Evolutionary conservation across 2,329 filamentous ascomycete genomes (phyloP), one percentile per base, ranked within the genome.

Genomic region (Arachnomyces sp.): DNA sequence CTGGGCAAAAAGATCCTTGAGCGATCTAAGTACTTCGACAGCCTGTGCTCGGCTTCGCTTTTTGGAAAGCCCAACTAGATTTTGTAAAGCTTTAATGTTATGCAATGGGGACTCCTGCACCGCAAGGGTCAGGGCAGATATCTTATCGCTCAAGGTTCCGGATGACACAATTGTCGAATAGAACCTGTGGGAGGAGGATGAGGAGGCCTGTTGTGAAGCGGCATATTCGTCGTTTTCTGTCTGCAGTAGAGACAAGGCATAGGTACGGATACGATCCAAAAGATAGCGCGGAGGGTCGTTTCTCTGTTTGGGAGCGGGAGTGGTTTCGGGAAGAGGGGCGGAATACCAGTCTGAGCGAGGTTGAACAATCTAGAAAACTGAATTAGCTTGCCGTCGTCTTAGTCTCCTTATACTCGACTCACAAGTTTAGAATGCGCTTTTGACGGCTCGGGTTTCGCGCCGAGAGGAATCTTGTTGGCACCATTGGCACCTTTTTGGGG

Each of bases 81-180:
- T 86, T 52, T 96, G 90, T 46, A 96, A 80, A 1, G 89, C 84
- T 57, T 92, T 90, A 47, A 80, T 82, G 46, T 89, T 96, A 63
- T 98, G 92, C 38, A 96, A 69, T 13, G 92, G 92, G 7, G 93
- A 96, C 63, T 98, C 92, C 67, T 98, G 93, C 9, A 95, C 81
- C 41, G 92, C 84, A 51, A 98, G 72, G 3, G 92, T 98, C 55
- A 98, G 71, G 3, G 92, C 93, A 2, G 92, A 98, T 32, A 96
- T 84, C 62, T 95, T 96, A 62, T 98, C 92, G 41, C 88, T 93
- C 52, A 96, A 77, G 7, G 93, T 98, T 71, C 92, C 92, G 2
- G 89, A 93, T 7, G 87, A 73, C 86, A 96, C 95, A 60, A 98
- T 95, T 13, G 88, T 94, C 1, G 89, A 86, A 72, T 96, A 82